Evolutionary conservation across 2,329 filamentous ascomycete genomes (phyloP).

Genomic region (Cryphonectria radicalis): DNA sequence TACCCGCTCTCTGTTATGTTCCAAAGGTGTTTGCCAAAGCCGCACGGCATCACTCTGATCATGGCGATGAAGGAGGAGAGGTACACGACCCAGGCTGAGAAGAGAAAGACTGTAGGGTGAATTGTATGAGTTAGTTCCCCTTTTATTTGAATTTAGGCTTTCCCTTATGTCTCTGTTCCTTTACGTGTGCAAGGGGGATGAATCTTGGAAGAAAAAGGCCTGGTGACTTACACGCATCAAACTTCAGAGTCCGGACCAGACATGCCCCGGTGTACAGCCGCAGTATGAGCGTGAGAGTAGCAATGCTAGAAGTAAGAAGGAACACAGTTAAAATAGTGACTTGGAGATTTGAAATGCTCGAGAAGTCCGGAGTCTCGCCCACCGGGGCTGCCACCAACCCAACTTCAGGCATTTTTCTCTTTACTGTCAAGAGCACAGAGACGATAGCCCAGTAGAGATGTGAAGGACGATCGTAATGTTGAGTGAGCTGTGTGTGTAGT

Average conservation of each 20-base stretch:
- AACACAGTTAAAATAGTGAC: conserved; percentile 24
- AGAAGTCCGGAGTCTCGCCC: conserved; percentile 20
- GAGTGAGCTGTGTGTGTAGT: not conserved
- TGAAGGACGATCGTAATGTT: not conserved
- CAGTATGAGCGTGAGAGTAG: conserved; percentile 19
- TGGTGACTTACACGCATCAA: conserved; percentile 26
- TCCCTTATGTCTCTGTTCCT: not conserved
- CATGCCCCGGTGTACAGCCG: conserved; percentile 23
- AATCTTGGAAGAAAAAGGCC: not conserved
- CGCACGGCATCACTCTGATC: conserved; percentile 26
- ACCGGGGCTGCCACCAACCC: conserved; percentile 23
- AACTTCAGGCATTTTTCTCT: conserved; percentile 18
- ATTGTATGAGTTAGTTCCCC: not conserved
- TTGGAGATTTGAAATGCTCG: conserved; percentile 25
- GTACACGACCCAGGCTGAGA: conserved; percentile 28
- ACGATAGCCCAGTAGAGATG: not conserved
- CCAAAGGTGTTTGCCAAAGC: conserved; percentile 29
- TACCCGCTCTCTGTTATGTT: conserved; percentile 22
- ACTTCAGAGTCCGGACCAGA: conserved; percentile 22
- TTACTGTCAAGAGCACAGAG: not conserved
- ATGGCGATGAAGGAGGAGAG: conserved; percentile 27
- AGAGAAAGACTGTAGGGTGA: conserved; percentile 21
- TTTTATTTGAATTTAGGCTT: not conserved
- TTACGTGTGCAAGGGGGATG: not conserved
- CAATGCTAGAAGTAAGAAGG: conserved; percentile 22